Evolutionary conservation across 2,329 filamentous ascomycete genomes (phyloP), one percentile per base, ranked within the genome.

Genomic region (Bertia moriformis): DNA sequence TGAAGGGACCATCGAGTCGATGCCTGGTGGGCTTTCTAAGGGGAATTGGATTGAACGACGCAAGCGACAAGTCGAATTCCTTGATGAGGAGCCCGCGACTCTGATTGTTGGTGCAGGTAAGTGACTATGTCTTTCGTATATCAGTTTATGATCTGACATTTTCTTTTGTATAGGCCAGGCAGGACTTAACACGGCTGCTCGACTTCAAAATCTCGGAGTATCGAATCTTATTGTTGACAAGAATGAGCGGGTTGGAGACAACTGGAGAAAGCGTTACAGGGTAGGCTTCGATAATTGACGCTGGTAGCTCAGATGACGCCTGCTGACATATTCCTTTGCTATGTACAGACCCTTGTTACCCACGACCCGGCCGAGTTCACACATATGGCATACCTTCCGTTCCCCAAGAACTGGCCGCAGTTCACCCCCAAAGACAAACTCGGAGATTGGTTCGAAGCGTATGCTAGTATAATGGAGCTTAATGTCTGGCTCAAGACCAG

Each of bases 221-320:
- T 38, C 43, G 1, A 44, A 49, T 38, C 48, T 68, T 14, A 51
- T 69, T 19, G 47, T 69, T 13, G 66, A 70, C 38, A 57, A 57
- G 39, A 60, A 62, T 29, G 50, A 58, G 14, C 51, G 59, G 1
- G 52, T 69, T 7, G 66, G 66, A 3, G 65, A 69, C 43, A 66
- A 65, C 38, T 70, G 67, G 67, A 51, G 63, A 3, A 56, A 61
- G 14, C 57, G 67, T n/a, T 71, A 71, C 42, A 53, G 59, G 18
- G 56, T 58, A 38, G 13, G n/a, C n/a, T n/a, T n/a, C n/a, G n/a
- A n/a, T n/a, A n/a, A 39, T 40, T 7, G 15, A 27, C 17, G 30
- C 22, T 3, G 20, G 38, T 39, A 44, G 42, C n/a, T 18, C n/a
- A n/a, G 13, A 24, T n/a, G 10, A 12, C 32, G 24, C 13, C n/a